Evolutionary conservation across 306 rosid species (phyloP).

Genomic region (Sphenostylis stenocarpa): DNA sequence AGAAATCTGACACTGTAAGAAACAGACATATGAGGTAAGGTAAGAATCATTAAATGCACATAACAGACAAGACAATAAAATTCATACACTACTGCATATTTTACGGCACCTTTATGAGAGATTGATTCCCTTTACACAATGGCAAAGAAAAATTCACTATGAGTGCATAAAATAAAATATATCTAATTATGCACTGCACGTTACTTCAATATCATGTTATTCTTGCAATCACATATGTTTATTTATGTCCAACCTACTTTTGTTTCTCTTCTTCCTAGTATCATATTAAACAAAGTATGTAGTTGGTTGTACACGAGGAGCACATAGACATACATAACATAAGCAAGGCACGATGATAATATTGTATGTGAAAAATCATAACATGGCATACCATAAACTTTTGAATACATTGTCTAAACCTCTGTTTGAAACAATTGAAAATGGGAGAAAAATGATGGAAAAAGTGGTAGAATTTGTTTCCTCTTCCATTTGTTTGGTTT

Average conservation of each 20-base stretch:
- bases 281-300: not conserved
- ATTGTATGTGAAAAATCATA: not conserved
- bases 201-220: not conserved
- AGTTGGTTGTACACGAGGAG: no score
- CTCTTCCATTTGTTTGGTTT: not conserved
- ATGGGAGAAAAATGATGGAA: no score
- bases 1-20: constrained; percentile 10
- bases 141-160: not conserved
- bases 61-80: not conserved
- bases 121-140: not conserved
- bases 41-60: constrained; percentile 16
- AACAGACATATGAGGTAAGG: not conserved
- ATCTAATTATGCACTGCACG: not conserved
- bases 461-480: not conserved
- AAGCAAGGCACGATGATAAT: not conserved
- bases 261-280: not conserved
- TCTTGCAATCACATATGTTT: not conserved
- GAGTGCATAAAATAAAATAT: not conserved
- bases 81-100: not conserved
- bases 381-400: not conserved
- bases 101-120: not conserved
- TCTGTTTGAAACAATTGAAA: not conserved
- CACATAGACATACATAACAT: not conserved
- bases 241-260: not conserved
- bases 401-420: not conserved